phyloP scores from a whole-genome alignment of 345 rosid species.

The Salix viminalis region DNA sequence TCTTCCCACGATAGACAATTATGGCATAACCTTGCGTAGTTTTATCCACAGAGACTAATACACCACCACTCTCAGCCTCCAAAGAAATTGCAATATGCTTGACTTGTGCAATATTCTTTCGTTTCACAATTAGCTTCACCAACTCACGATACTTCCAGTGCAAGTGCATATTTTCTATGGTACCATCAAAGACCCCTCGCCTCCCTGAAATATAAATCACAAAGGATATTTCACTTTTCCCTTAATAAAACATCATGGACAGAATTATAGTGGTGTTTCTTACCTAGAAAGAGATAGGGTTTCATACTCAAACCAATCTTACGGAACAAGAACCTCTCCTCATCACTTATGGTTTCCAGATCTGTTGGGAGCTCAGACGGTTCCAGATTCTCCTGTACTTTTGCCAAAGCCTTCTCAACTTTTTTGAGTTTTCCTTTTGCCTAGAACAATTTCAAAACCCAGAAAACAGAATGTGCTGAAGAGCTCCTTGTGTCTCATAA shows the following conservation, averaged over 20 bases:
- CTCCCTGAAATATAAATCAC: slow-evolving; percentile 47
- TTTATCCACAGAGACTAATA: slow-evolving; percentile 73
- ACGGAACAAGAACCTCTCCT: slow-evolving; percentile 80
- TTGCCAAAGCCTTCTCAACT: slow-evolving; percentile 64
- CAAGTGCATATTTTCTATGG: slow-evolving; percentile 86
- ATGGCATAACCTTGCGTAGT: slow-evolving; percentile 72
- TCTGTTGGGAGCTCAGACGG: slow-evolving; percentile 79
- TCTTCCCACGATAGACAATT: slow-evolving; percentile 84
- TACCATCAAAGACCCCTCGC: slow-evolving; percentile 76
- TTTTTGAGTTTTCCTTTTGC: slow-evolving; percentile 61
- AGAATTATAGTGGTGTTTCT: slow-evolving; percentile 25
- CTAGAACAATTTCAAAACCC: slow-evolving; percentile 33
- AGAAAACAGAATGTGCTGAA: slow-evolving; percentile 2
- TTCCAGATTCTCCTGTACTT: slow-evolving; percentile 64
- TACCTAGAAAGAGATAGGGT: slow-evolving; percentile 79
- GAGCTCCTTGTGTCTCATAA: not conserved
- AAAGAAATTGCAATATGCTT: slow-evolving; percentile 71
- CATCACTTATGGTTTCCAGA: slow-evolving; percentile 70
- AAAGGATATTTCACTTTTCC: not conserved
- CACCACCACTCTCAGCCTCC: slow-evolving; percentile 95
- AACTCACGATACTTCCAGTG: slow-evolving; percentile 90
- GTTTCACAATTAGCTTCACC: slow-evolving; percentile 71
- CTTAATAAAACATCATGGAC: not conserved
- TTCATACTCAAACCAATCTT: slow-evolving; percentile 89
- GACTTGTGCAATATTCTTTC: slow-evolving; percentile 58